These are phyloP conservation scores for Apiotrichum porosum DNA, from an alignment of 1,284 basidiomycete species.

Conservation along the genomic window DNA sequence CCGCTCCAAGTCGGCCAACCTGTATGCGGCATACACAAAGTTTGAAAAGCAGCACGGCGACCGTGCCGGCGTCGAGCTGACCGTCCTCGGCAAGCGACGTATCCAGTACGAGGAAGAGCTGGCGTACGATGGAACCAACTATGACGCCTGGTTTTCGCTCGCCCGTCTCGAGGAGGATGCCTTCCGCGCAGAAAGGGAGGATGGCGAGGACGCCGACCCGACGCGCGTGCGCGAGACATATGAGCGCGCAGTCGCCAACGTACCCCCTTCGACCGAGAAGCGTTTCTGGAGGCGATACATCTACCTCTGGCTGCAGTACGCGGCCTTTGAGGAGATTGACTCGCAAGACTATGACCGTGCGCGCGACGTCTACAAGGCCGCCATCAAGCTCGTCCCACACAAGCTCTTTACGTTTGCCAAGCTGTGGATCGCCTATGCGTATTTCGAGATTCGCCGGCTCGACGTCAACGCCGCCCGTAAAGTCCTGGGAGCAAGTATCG, in stretches of 20 bases:
- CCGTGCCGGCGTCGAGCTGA: constrained; percentile 79
- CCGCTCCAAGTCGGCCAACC: constrained; percentile 72
- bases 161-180: constrained; percentile 88
- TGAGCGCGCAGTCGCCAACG: constrained; percentile 91
- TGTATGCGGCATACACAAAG: constrained; percentile 86
- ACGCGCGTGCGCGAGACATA: constrained; percentile 84
- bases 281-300: constrained; percentile 90
- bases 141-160: constrained; percentile 98
- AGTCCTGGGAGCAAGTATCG: constrained; percentile 83
- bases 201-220: constrained; percentile 59
- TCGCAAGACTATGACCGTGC: constrained; percentile 81
- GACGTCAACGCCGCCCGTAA: constrained; percentile 82
- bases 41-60: constrained; percentile 98
- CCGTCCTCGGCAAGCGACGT: constrained; percentile 89
- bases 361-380: constrained; percentile 89
- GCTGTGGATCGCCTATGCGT: constrained; percentile 83
- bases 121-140: constrained; percentile 80
- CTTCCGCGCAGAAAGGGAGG: constrained; percentile 65
- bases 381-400: constrained; percentile 83
- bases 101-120: constrained; percentile 98
- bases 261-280: constrained; percentile 65
- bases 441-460: constrained; percentile 83
- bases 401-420: constrained; percentile 97
- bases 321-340: constrained; percentile 94
- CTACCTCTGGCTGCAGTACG: constrained; percentile 84